phyloP scores from a whole-genome alignment of 2,329 filamentous ascomycete genomes.

The Dactylonectria macrodidyma region DNA sequence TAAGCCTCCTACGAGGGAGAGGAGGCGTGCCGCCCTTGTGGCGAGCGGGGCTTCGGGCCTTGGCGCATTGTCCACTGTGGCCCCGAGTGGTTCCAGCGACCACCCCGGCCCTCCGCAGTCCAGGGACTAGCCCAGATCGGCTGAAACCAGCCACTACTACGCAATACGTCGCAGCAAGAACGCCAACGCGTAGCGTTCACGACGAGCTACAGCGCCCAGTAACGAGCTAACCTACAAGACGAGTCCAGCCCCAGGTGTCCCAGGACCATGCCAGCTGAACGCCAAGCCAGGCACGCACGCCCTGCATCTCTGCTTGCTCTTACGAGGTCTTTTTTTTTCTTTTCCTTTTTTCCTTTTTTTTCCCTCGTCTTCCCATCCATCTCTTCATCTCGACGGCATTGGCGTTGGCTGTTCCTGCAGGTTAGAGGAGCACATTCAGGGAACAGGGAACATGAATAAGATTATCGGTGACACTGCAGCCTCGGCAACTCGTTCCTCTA shows the following conservation, averaged over 20 bases:
- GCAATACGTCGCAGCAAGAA: constrained; percentile 5
- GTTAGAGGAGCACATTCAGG: not conserved
- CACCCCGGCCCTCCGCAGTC: constrained; percentile 31
- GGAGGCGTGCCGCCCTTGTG: constrained; percentile 3
- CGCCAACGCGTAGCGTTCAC: no score
- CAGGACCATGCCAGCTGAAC: constrained; percentile 42
- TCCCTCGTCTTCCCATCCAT: constrained; percentile 8
- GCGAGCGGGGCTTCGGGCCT: constrained; percentile 17
- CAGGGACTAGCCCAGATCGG: constrained; percentile 41
- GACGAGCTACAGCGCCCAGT: not conserved
- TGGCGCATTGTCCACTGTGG: constrained; percentile 44
- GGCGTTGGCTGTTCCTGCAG: constrained; percentile 10
- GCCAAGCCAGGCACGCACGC: constrained; percentile 34
- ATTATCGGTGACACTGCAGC: not conserved
- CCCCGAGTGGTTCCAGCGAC: constrained; percentile 36
- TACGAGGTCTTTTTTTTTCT: not conserved
- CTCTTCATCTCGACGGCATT: constrained; percentile 13
- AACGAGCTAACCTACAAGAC: not conserved
- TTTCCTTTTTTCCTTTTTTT: not conserved
- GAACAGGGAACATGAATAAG: not conserved
- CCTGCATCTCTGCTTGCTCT: constrained; percentile 3
- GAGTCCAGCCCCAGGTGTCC: constrained; percentile 16
- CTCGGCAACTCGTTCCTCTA: not conserved
- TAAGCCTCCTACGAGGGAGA: not conserved
- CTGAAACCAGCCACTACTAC: constrained; percentile 46